Base-by-base conservation (phyloP, 2,329 filamentous ascomycete species). In the Fusarium temperatum region DNA sequence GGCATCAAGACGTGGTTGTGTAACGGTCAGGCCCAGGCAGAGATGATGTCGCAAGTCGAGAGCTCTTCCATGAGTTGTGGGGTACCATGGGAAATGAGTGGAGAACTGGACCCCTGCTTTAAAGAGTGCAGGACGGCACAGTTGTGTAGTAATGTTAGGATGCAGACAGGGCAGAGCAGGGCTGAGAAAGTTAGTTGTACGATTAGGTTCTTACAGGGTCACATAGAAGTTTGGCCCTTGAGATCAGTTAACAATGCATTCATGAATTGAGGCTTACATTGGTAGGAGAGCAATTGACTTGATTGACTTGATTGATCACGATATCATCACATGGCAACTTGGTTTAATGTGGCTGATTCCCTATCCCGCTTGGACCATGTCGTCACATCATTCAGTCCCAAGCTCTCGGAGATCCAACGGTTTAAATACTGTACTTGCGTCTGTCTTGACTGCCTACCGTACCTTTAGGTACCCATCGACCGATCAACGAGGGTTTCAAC, bases 21-120 rank as follows among this genome's bases (percentile, higher is more conserved):
- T 63, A 68, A 70, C 50, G 26, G 62, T 67, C 41, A 58, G 66
- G 60, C 45, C 51, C 57, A 74, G 71, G 71, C 71, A 74, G 71
- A 74, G 66, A 72, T 50, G 71, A 58, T 68, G 71, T 74, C 71
- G 71, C 71, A 74, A 74, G 71, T 73, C 66, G 50, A 67, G 35
- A 66, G 60, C 50, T 67, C 44, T 66, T 13, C n/a, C 35, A 32
- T 32, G 32, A 15, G 64, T 42, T 72, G 65, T 56, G 70, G 70
- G 55, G 70, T 53, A 35, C 24, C 15, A 12, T 35, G 32, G 32
- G 32, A 41, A 36, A 24, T 41, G 20, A 41, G 57, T 73, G 70
- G 70, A 18, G 57, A 58, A 35, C 39, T 50, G 39, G 50, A 69
- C 51, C 59, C 65, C 22, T 62, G 65, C 32, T 68, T 39, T 24